Base-by-base conservation (phyloP, 23 red algal species). In the Gracilaria gracilis region DNA sequence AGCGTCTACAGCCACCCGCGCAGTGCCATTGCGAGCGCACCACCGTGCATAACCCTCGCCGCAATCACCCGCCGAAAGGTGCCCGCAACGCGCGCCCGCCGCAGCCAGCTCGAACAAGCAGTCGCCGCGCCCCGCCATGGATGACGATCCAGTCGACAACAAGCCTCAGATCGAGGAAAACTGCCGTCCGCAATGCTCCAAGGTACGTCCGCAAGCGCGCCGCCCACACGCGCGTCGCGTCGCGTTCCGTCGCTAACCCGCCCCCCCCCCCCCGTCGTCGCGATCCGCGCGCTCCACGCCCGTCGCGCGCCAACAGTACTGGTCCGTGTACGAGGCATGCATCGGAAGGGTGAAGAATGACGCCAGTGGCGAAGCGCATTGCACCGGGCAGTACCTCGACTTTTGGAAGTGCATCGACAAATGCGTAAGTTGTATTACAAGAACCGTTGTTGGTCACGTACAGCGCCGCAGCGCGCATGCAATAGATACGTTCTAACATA, bases 351-450 rank as follows among this genome's bases (percentile, higher is more conserved):
- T 99, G 33, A 80, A 94, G 85, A 84, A 84, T 19, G 94, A 93
- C 46, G 91, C 82, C 19, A 91, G 80, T 37, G 97, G 94, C 16
- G 97, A 99, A 57, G 97, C 97, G 24, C 97, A 99, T 83, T 99
- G 97, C 83, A 95, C 93, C 76, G 97, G 97, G 15, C 97, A 99
- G 78, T 98, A 95, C 67, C 86, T 98, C 46, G 96, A 98, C 77
- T 98, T 98, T 73, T 98, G 93, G 93, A 85, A 82, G 33, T 98
- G 96, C 81, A 91, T 98, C 6, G 96, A 98, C 75, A 72, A 89
- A 39, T 98, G 96, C 78, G 96, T 93, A 93, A 23, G 92, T 94
- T 51, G 11, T n/a, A n/a, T n/a, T n/a, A n/a, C n/a, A n/a, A n/a
- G n/a, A n/a, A n/a, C n/a, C n/a, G n/a, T n/a, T n/a, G n/a, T n/a